Evolutionary conservation across 2,329 filamentous ascomycete genomes (phyloP).

Genomic region (Aspergillus sp.): DNA sequence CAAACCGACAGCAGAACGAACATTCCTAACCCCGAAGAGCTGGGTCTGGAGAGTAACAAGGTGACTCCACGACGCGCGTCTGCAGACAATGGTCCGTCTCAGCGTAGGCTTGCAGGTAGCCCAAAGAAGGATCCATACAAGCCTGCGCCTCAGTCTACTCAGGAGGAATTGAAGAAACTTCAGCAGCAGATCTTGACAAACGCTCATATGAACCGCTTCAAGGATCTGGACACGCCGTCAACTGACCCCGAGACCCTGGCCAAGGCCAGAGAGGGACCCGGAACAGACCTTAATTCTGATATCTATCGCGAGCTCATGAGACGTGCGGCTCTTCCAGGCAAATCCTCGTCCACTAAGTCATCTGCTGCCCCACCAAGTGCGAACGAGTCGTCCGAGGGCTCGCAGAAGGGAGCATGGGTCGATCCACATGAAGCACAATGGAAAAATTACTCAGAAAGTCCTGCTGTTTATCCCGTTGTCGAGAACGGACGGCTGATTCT

Average conservation of each 20-base stretch:
- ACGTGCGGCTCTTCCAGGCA: conserved; percentile 2
- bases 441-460: conserved; percentile 8
- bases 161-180: conserved; percentile 15
- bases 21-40: not conserved
- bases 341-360: not conserved
- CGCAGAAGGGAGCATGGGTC: not conserved
- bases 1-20: not conserved
- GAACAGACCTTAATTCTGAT: conserved; percentile 15
- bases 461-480: conserved; percentile 10
- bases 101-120: not conserved
- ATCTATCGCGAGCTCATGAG: conserved; percentile 12
- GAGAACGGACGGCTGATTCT: conserved; percentile 7
- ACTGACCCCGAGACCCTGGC: conserved; percentile 14
- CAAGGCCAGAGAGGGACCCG: conserved; percentile 21
- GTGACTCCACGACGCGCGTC: not conserved
- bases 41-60: not conserved
- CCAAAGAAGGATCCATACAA: conserved; percentile 2
- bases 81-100: not conserved
- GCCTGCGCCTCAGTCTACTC: conserved; percentile 5
- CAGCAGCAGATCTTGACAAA: conserved; percentile 12
- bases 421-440: conserved; percentile 5
- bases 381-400: not conserved
- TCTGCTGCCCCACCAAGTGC: no score
- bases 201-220: conserved; percentile 7
- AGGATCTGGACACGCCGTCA: conserved; percentile 3